Evolutionary conservation across 768 basidiomycete genomes (phyloP), one percentile per base, ranked within the genome.

Genomic region (Lactarius indigo): DNA sequence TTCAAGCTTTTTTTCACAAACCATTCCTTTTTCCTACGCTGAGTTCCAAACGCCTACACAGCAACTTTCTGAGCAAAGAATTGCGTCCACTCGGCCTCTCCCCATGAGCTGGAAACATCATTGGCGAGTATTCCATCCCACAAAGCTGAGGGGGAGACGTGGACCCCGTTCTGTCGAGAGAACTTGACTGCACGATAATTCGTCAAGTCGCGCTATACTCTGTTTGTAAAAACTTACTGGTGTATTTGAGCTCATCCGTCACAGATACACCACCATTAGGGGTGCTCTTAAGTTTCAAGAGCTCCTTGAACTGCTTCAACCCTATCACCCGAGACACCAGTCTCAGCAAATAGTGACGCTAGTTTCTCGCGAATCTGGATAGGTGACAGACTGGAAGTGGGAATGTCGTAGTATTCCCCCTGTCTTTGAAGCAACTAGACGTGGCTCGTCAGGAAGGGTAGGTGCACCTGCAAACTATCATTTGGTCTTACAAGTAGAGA

Each of bases 91-190:
- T 97, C 91, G 47, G 80, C 80, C 73, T 88, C 83, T 5, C 84
- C 89, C 91, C 92, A 97, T 26, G 87, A 83, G 73, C 92, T 94
- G 6, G 88, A 89, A 37, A 95, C 80, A 57, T 91, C 87, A 58
- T 79, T 82, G 13, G 85, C 88, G 61, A 92, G 73, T 63, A 89
- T 79, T 59, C 92, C 91, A 70, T 94, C 89, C 85, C 87, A 90
- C 2, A 92, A 78, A 2, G 82, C 84, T 47, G 93, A 90, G 5
- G 94, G 93, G 1, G 94, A 95, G 57, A 96, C 92, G 70, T 98
- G 96, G 47, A 97, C 86, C 2, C 91, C 83, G 68, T 98, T 97
- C 79, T 97, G 95, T 68, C 96, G 82, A 18, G 90, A 86, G 75
- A 89, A 89, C 77, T 96, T 97, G 81, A 97, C 93, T 95, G 72